Percentiles rank a stretch among this genome's conserved stretches.
phyloP scores from a whole-genome alignment of 2,329 filamentous ascomycete genomes.

The Penicillium palitans region DNA sequence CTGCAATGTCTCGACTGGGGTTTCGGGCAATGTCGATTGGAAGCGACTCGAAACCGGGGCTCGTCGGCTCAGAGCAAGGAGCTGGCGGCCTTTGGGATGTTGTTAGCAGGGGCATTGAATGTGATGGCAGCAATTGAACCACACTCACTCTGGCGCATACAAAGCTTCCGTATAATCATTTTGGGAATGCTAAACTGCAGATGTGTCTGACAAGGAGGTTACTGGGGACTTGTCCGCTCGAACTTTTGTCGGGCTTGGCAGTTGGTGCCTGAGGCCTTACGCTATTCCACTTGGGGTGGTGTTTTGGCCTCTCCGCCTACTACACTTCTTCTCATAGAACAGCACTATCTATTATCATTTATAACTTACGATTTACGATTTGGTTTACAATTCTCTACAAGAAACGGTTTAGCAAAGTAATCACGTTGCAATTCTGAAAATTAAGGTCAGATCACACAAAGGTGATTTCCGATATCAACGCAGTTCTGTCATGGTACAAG shows the following conservation, averaged over 20 bases:
- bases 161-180: conserved; percentile 46
- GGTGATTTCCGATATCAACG: conserved; percentile 17
- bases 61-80: conserved; percentile 36
- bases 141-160: conserved; percentile 43
- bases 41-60: conserved; percentile 36
- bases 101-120: conserved; percentile 13
- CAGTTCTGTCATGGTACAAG: conserved; percentile 18
- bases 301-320: conserved; percentile 9
- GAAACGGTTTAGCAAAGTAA: background rate
- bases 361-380: background rate
- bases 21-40: conserved; percentile 32
- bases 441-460: conserved; percentile 12
- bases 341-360: too few species aligned
- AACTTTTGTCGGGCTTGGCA: conserved; percentile 42
- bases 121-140: background rate
- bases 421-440: conserved; percentile 17
- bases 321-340: background rate
- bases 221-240: conserved; percentile 29
- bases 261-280: conserved; percentile 29
- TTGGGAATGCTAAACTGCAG: conserved; percentile 24
- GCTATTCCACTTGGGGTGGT: conserved; percentile 12
- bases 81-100: conserved; percentile 37
- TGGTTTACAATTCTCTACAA: background rate
- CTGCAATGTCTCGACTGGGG: conserved; percentile 29
- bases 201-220: conserved; percentile 17